Conservation (phyloP, 2,329 filamentous ascomycete genomes). For the Ophioceras dolichostomum region DNA sequence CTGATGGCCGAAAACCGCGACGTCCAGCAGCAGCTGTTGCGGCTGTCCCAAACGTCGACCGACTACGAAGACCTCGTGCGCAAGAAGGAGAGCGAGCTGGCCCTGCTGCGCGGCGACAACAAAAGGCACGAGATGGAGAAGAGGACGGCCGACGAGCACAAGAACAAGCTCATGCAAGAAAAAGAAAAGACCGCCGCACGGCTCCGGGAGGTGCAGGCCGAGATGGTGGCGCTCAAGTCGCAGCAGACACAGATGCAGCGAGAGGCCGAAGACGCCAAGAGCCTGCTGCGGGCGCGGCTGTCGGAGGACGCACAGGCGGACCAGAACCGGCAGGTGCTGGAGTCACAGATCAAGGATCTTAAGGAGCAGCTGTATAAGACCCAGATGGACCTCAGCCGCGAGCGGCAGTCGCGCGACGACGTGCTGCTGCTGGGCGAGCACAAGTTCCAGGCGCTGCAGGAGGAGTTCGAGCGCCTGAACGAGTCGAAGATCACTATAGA, state of each 20-base stretch:
- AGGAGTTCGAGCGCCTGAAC: constrained; percentile 77
- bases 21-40: constrained; percentile 72
- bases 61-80: constrained; percentile 91
- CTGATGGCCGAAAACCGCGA: constrained; percentile 70
- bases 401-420: constrained; percentile 88
- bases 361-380: constrained; percentile 76
- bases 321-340: constrained; percentile 69
- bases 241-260: constrained; percentile 76
- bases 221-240: constrained; percentile 74
- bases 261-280: constrained; percentile 80
- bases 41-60: constrained; percentile 82
- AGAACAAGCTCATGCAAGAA: constrained; percentile 54
- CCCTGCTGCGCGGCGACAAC: constrained; percentile 72
- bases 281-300: constrained; percentile 73
- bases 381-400: constrained; percentile 80
- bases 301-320: constrained; percentile 80
- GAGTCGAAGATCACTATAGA: constrained; percentile 96
- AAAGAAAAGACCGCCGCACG: constrained; percentile 68
- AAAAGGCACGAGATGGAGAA: constrained; percentile 75
- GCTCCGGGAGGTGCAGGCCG: constrained; percentile 75
- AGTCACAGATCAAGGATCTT: constrained; percentile 76
- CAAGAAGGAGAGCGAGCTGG: constrained; percentile 86
- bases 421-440: constrained; percentile 84
- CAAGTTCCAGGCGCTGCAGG: constrained; percentile 68
- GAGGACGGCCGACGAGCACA: constrained; percentile 67